Evolutionary conservation across 2,329 filamentous ascomycete species (phyloP).

Genomic region (Annulohypoxylon truncatum): DNA sequence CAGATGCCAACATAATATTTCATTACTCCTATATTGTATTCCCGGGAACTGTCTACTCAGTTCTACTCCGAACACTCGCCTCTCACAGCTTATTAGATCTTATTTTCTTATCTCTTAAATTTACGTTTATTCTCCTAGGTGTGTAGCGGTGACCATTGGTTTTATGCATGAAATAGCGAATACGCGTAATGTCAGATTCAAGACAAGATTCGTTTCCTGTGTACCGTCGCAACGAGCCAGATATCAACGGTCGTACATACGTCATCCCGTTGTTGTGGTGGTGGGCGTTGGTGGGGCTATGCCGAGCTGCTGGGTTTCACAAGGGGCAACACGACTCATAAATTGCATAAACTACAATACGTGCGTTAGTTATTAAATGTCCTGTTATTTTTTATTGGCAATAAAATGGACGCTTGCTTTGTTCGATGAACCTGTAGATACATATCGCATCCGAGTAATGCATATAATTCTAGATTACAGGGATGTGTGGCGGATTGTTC

Average conservation of each 20-base stretch:
- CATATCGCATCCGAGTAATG: not conserved
- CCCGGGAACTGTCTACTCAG: not conserved
- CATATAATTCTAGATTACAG: conserved; percentile 21
- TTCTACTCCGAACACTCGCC: not conserved
- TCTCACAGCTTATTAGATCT: not conserved
- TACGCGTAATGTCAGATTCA: conserved; percentile 11
- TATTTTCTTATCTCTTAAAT: not conserved
- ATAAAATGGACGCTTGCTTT: not conserved
- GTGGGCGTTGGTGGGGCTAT: conserved; percentile 17
- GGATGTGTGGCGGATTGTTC: conserved; percentile 9
- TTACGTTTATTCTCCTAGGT: not conserved
- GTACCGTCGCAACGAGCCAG: conserved; percentile 15
- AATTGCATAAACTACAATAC: not conserved
- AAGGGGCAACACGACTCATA: conserved; percentile 8
- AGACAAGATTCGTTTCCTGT: conserved; percentile 23
- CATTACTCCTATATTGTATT: too few species aligned
- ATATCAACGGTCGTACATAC: conserved; percentile 7
- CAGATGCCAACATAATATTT: conserved; percentile 3
- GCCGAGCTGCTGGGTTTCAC: conserved; percentile 15
- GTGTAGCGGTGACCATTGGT: not conserved
- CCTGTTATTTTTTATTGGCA: not conserved
- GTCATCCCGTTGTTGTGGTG: conserved; percentile 28
- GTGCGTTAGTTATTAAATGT: not conserved
- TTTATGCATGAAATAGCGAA: conserved; percentile 19
- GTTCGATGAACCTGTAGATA: not conserved